These are phyloP conservation scores for Salisapilia sapeloensis DNA, from an alignment of 352 stramenopile species.

Conservation along the genomic window DNA sequence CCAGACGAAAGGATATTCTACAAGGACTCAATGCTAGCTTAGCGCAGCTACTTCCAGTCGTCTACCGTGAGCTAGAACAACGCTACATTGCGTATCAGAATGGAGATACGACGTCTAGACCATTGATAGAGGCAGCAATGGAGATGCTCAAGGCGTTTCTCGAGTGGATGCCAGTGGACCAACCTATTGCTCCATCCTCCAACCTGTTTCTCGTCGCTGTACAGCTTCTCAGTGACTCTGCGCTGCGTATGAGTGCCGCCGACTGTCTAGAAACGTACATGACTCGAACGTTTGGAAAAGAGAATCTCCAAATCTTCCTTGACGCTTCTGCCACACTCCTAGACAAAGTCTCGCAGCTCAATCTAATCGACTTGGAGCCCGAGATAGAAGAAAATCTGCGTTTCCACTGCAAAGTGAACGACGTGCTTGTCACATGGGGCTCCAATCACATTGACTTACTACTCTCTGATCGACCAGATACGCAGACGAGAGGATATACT, in stretches of 20 bases:
- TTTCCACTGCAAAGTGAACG: constrained; percentile 65
- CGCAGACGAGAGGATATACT: constrained; percentile 28
- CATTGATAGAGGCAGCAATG: constrained; percentile 37
- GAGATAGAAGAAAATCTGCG: constrained; percentile 31
- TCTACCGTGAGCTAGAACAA: constrained; percentile 60
- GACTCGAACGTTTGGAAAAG: constrained; percentile 48
- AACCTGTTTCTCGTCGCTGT: constrained; percentile 55
- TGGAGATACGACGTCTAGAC: constrained; percentile 13
- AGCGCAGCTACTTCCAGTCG: constrained; percentile 38
- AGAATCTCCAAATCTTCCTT: constrained; percentile 41
- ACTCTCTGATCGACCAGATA: constrained; percentile 13
- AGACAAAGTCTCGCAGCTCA: constrained; percentile 26
- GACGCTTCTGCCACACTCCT: constrained; percentile 33
- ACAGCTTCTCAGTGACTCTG: constrained; percentile 25
- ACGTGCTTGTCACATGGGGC: constrained; percentile 53
- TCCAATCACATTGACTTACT: constrained; percentile 45
- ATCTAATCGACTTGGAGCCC: constrained; percentile 18
- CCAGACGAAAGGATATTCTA: constrained; percentile 58
- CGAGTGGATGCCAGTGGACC: constrained; percentile 64
- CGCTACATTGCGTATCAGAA: constrained; percentile 40
- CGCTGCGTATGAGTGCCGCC: constrained; percentile 32
- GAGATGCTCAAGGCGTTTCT: constrained; percentile 71
- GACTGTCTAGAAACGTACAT: constrained; percentile 64
- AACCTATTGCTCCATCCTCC: constrained; percentile 21
- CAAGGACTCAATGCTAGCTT: constrained; percentile 62